Base-by-base conservation (phyloP, 202 grass and related monocot species). In the Eragrostis tef region DNA sequence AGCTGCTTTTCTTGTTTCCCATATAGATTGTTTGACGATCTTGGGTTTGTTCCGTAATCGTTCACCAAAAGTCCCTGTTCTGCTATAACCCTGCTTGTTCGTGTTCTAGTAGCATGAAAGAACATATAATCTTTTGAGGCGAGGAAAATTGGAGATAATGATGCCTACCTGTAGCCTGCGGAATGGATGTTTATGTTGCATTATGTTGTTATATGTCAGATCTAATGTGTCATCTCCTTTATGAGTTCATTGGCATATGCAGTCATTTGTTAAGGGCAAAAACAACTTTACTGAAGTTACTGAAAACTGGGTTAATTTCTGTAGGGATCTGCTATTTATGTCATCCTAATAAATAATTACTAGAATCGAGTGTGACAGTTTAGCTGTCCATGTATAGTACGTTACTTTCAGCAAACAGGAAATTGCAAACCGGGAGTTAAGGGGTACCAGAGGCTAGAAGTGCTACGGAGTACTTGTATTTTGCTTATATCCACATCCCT, bases 141-240 rank as follows among this genome's bases (percentile, higher is more conserved):
- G 13, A 20, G 77, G 42, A 59, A 79, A 60, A 53, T 61, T 6
- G 0, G 1, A 61, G 39, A 76, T 54, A 12, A 63, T 27, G 4
- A 16, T 20, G 31, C 16, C 67, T 64, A 42, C 6, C 19, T 73
- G 15, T 4, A 25, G 43, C 12, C 25, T 60, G 11, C 1, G n/a
- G 46, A 63, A 25, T 50, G 2, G 65, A 17, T 67, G 19, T 66
- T 79, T 22, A 48, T 54, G 5, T 13, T 65, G 36, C 5, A 24
- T 42, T 41, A 24, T 85, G 36, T 26, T 77, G 7, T 16, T 43
- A 42, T 43, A 42, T 58, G 0, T 1, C 14, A 80, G 70, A 88
- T 88, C 47, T 77, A 21, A 11, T 73, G 41, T 81, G 79, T 48
- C 46, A 81, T 43, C 36, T 51, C n/a, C 5, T 15, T 45, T 80